phyloP scores from a whole-genome alignment of 805 yeast species.

The Candida namnaoensis region DNA sequence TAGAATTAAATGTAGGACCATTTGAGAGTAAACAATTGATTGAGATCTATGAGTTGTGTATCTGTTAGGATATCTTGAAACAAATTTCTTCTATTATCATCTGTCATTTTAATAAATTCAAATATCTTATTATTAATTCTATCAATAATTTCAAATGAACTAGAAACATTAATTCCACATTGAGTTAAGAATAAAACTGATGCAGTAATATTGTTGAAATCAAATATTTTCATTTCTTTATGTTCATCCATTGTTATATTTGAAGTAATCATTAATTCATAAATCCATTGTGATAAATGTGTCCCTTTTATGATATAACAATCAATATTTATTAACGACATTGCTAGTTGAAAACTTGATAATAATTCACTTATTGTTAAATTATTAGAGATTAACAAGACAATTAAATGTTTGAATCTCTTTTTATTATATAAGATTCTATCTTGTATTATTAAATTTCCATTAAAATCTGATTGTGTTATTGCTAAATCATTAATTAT shows the following conservation, averaged over 20 bases:
- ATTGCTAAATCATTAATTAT: constrained; percentile 1
- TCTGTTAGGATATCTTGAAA: constrained; percentile 4
- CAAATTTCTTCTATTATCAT: constrained; percentile 1
- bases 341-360: constrained; percentile 7
- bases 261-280: not conserved
- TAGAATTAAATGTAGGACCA: not conserved
- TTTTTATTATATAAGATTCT: constrained; percentile 1
- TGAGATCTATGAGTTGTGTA: not conserved
- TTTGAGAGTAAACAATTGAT: not conserved
- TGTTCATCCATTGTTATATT: too few species aligned
- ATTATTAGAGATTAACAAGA: constrained; percentile 1
- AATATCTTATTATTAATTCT: not conserved
- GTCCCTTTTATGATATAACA: not conserved
- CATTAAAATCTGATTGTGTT: constrained; percentile 7
- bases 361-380: constrained; percentile 2
- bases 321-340: constrained; percentile 6
- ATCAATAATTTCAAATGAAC: constrained; percentile 1
- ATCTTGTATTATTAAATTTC: constrained; percentile 1
- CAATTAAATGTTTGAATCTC: constrained; percentile 2
- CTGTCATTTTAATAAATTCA: constrained; percentile 3
- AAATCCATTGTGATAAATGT: constrained; percentile 4
- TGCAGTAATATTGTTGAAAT: not conserved
- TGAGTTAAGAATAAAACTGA: constrained; percentile 3
- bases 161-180: constrained; percentile 9
- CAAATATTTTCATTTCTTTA: not conserved